These are phyloP conservation scores for Dactylellina sp. DNA, from an alignment of 2,329 filamentous ascomycete genomes.

Conservation along the genomic window DNA sequence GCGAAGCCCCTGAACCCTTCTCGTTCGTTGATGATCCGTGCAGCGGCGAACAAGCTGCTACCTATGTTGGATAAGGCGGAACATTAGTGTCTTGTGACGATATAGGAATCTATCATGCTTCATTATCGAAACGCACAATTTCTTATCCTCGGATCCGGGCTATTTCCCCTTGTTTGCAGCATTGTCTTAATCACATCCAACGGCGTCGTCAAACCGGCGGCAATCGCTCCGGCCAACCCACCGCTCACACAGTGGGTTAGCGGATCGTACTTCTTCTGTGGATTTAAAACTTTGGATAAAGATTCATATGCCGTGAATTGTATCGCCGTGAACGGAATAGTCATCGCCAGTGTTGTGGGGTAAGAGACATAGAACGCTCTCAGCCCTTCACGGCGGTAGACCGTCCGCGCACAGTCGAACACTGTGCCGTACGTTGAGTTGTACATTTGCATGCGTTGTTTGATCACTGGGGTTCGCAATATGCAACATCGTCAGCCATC, in stretches of 20 bases:
- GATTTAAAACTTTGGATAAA: constrained; percentile 92
- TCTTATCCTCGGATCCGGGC: constrained; percentile 81
- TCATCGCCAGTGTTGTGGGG: constrained; percentile 97
- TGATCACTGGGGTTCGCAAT: constrained; percentile 78
- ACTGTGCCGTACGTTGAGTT: constrained; percentile 92
- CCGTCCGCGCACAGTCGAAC: constrained; percentile 84
- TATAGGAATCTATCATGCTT: too few species aligned
- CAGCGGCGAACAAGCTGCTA: constrained; percentile 83
- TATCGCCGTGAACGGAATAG: constrained; percentile 94
- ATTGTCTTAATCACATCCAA: constrained; percentile 99
- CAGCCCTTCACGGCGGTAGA: constrained; percentile 88
- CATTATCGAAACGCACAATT: constrained; percentile 66
- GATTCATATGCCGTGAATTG: constrained; percentile 99
- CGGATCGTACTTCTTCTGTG: constrained; percentile 85
- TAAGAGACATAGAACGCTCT: constrained; percentile 98
- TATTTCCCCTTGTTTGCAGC: constrained; percentile 89
- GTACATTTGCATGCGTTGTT: constrained; percentile 98
- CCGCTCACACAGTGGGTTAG: constrained; percentile 93
- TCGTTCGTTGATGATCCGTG: constrained; percentile 81
- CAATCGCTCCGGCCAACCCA: constrained; percentile 90
- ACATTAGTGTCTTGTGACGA: neutral
- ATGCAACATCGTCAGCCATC: constrained; percentile 31
- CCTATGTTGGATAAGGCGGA: constrained; percentile 65
- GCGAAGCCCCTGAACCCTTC: constrained; percentile 91
- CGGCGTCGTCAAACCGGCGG: constrained; percentile 91